phyloP scores from a whole-genome alignment of 2,329 filamentous ascomycete genomes.

The Fusarium sp. region DNA sequence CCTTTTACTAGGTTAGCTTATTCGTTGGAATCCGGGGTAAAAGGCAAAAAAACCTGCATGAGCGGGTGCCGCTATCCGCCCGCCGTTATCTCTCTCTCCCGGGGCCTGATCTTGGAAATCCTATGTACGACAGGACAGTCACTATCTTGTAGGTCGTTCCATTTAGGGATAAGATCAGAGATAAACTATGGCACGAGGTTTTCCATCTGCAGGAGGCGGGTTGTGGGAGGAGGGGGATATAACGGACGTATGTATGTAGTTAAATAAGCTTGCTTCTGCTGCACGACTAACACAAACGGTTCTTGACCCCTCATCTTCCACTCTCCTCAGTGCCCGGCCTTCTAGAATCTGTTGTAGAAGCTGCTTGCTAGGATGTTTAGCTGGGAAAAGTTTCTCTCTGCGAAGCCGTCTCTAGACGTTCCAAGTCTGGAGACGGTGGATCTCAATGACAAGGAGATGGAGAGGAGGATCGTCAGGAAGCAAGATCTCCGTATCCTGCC shows the following conservation, averaged over 20 bases:
- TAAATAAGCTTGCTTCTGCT: constrained; percentile 14
- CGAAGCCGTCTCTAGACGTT: constrained; percentile 46
- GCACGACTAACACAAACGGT: background rate
- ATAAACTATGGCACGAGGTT: constrained; percentile 6
- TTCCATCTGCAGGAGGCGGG: background rate
- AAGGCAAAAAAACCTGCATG: background rate
- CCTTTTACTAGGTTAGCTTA: constrained; percentile 11
- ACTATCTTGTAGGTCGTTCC: constrained; percentile 13
- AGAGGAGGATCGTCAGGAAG: constrained; percentile 46
- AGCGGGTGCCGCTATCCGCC: background rate
- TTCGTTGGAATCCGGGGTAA: constrained; percentile 29
- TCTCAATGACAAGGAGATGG: constrained; percentile 48
- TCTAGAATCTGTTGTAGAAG: background rate
- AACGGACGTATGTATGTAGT: constrained; percentile 10
- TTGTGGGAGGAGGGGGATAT: background rate
- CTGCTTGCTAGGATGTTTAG: constrained; percentile 21
- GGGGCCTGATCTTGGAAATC: constrained; percentile 1
- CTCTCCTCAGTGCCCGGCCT: background rate
- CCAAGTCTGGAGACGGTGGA: constrained; percentile 48
- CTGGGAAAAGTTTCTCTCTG: constrained; percentile 34
- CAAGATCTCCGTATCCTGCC: constrained; percentile 47
- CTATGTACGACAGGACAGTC: constrained; percentile 7
- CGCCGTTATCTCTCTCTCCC: constrained; percentile 27
- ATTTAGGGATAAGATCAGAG: background rate
- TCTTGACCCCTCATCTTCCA: background rate